These are phyloP conservation scores for Psilocybe sp. DNA, from an alignment of 768 basidiomycete genomes.

Conservation along the genomic window DNA sequence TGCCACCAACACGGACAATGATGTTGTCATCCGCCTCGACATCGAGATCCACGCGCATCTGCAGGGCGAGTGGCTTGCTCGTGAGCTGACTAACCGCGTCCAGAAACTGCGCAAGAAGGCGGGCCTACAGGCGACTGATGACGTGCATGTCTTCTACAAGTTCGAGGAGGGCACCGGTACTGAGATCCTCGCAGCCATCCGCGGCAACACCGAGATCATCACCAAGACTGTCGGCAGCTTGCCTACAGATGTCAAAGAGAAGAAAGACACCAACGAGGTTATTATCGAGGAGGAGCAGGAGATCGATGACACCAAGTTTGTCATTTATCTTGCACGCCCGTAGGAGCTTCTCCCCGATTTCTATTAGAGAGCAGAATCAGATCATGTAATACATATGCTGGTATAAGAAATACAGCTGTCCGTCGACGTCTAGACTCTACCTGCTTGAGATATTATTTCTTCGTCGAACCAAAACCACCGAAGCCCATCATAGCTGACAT, in stretches of 20 bases:
- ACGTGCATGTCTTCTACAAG: constrained; percentile 82
- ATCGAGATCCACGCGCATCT: constrained; percentile 85
- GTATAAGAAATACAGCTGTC: constrained; percentile 22
- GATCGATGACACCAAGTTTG: constrained; percentile 75
- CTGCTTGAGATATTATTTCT: constrained; percentile 49
- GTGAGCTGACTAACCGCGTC: constrained; percentile 89
- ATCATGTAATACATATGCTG: constrained; percentile 21
- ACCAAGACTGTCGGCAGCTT: constrained; percentile 70
- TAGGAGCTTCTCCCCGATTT: constrained; percentile 25
- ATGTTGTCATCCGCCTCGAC: constrained; percentile 93
- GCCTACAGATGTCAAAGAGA: constrained; percentile 58
- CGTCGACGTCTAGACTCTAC: constrained; percentile 23
- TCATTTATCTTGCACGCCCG: constrained; percentile 60
- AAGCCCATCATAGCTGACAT: constrained; percentile 91
- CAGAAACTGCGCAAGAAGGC: constrained; percentile 96
- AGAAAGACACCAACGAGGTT: constrained; percentile 43
- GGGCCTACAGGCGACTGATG: constrained; percentile 91
- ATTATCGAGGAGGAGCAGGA: constrained; percentile 88
- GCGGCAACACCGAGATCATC: constrained; percentile 66
- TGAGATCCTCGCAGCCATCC: constrained; percentile 63
- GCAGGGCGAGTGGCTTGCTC: constrained; percentile 81
- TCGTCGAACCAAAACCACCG: constrained; percentile 83
- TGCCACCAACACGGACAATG: constrained; percentile 87
- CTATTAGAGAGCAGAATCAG: constrained; percentile 16
- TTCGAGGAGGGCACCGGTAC: constrained; percentile 69